phyloP scores from a whole-genome alignment of 2,329 filamentous ascomycete genomes.

The Sodiomyces alkalinus region DNA sequence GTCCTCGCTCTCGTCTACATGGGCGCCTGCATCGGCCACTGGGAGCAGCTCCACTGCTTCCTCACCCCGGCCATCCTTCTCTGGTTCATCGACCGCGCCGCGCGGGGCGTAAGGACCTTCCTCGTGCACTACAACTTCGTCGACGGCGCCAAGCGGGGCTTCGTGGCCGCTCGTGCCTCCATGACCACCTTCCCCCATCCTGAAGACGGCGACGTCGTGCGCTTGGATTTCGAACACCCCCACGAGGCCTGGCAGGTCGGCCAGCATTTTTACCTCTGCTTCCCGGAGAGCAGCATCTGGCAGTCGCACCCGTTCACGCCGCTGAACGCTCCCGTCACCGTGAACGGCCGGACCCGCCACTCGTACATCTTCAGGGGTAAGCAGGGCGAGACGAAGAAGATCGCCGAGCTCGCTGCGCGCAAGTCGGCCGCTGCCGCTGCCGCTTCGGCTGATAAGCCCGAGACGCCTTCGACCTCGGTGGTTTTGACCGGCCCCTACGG shows the following conservation, averaged over 20 bases:
- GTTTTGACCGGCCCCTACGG: conserved; percentile 52
- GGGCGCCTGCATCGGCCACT: conserved; percentile 63
- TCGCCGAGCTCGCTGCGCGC: conserved; percentile 28
- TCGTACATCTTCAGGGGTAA: conserved; percentile 44
- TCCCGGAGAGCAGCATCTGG: conserved; percentile 51
- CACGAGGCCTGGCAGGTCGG: conserved; percentile 49
- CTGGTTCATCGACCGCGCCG: conserved; percentile 47
- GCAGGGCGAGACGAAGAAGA: conserved; percentile 40
- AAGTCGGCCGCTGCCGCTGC: conserved; percentile 16
- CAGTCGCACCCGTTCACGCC: conserved; percentile 61
- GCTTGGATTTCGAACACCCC: conserved; percentile 48
- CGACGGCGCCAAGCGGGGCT: conserved; percentile 28
- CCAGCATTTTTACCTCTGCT: conserved; percentile 59
- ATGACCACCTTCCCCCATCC: conserved; percentile 38
- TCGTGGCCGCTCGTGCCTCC: conserved; percentile 34
- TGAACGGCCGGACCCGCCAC: conserved; percentile 27
- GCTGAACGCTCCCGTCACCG: conserved; percentile 32
- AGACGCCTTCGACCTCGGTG: conserved; percentile 29
- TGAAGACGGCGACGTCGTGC: conserved; percentile 44
- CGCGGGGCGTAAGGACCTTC: conserved; percentile 40
- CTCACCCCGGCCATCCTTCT: conserved; percentile 50
- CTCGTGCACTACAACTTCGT: conserved; percentile 45
- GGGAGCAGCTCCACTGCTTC: conserved; percentile 52
- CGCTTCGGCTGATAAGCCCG: not conserved
- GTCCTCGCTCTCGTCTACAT: conserved; percentile 60